Percentiles rank a stretch among this genome's conserved stretches.
These are phyloP conservation scores for Chlamydomonas incerta DNA, from an alignment of 139 green algal genomes.

Conservation along the genomic window DNA sequence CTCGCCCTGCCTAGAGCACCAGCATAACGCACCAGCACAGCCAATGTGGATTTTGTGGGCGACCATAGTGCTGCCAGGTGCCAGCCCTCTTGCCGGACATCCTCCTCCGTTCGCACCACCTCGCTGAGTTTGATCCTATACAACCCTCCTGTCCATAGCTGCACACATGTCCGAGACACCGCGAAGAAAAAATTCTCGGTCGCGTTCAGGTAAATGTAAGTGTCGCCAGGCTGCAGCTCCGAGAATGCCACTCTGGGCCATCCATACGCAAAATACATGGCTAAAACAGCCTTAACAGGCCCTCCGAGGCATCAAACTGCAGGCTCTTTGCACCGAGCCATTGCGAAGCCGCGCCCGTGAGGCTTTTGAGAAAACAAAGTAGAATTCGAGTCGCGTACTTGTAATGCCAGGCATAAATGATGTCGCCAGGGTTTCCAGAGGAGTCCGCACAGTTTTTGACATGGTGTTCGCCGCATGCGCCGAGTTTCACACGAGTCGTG, in stretches of 20 bases:
- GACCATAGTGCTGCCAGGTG: slow-evolving; percentile 75
- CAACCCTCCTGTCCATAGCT: slow-evolving; percentile 77
- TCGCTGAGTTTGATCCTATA: slow-evolving; percentile 70
- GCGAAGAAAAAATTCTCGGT: slow-evolving; percentile 64
- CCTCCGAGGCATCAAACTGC: neutral
- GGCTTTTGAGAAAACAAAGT: too few relatives aligned
- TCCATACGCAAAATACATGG: slow-evolving; percentile 66
- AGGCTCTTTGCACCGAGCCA: neutral
- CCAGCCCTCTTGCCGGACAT: slow-evolving; percentile 66
- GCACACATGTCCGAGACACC: slow-evolving; percentile 60
- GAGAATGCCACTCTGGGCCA: slow-evolving; percentile 52
- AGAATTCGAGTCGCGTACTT: too few relatives aligned
- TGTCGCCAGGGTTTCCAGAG: too few relatives aligned
- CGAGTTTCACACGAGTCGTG: too few relatives aligned
- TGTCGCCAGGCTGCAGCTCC: slow-evolving; percentile 39
- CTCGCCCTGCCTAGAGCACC: too few relatives aligned
- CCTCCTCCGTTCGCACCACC: slow-evolving; percentile 38
- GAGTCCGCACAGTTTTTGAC: too few relatives aligned
- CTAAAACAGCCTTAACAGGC: too few relatives aligned
- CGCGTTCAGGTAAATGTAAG: slow-evolving; percentile 50
- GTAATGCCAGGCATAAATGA: too few relatives aligned
- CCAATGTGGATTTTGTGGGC: slow-evolving; percentile 60
- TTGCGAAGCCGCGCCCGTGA: too few relatives aligned
- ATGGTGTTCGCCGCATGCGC: too few relatives aligned
- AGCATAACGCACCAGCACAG: slow-evolving; percentile 69